These are phyloP conservation scores for Jacaranda copaia DNA, from an alignment of 257 asterid genomes.

Conservation along the genomic window DNA sequence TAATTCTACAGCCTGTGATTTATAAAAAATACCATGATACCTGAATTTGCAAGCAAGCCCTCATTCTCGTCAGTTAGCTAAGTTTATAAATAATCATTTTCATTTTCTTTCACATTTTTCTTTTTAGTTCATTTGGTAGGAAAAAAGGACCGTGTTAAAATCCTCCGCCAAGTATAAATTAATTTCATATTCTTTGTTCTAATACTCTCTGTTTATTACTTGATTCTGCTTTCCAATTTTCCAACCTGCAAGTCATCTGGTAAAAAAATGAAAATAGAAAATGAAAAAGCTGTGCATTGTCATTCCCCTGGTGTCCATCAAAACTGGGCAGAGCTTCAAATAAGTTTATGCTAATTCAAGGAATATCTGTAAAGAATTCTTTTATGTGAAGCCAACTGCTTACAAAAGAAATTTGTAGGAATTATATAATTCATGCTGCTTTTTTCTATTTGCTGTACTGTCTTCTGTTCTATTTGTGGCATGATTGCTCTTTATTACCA, in stretches of 20 bases:
- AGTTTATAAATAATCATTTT: background rate
- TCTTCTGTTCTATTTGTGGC: background rate
- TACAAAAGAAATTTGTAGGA: background rate
- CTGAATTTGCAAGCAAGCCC: background rate
- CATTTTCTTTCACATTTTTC: constrained; percentile 1
- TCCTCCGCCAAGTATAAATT: background rate
- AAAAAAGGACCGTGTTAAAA: background rate
- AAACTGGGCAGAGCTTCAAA: background rate
- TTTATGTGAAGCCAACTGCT: background rate
- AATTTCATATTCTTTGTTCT: background rate
- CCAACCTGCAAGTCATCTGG: background rate
- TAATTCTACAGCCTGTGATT: background rate
- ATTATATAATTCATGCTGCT: background rate
- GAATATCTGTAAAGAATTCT: background rate
- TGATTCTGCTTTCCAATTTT: background rate
- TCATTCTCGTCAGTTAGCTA: background rate
- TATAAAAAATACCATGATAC: background rate
- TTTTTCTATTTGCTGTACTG: background rate
- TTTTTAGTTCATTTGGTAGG: background rate
- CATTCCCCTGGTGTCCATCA: too few species aligned
- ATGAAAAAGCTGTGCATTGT: too few species aligned
- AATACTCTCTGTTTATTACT: background rate
- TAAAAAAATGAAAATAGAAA: too few species aligned
- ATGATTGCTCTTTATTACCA: background rate
- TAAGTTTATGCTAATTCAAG: background rate